Conservation (phyloP, 768 basidiomycete species). For the Suillus americanus region DNA sequence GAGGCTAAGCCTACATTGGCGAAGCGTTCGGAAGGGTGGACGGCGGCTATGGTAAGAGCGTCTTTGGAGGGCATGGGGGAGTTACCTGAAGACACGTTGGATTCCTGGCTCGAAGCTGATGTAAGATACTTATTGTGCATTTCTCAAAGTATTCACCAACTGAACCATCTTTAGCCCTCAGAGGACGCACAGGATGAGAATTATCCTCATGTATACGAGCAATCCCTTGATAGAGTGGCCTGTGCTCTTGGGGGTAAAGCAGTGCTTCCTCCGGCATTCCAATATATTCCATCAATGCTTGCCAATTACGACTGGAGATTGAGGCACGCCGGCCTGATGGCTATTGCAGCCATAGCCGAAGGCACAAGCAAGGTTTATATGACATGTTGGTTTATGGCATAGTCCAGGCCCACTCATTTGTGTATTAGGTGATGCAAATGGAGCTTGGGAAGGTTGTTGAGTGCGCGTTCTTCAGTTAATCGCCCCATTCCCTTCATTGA, state of each 20-base stretch:
- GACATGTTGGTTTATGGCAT: background rate
- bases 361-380: slow-evolving; percentile 66
- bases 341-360: slow-evolving; percentile 82
- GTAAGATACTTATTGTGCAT: slow-evolving; percentile 40
- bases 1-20: slow-evolving; percentile 76
- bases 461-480: slow-evolving; percentile 43
- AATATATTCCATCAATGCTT: slow-evolving; percentile 81
- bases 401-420: slow-evolving; percentile 6
- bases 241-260: slow-evolving; percentile 76
- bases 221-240: slow-evolving; percentile 78
- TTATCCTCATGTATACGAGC: slow-evolving; percentile 78
- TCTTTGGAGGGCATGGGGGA: slow-evolving; percentile 85
- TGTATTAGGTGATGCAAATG: slow-evolving; percentile 66
- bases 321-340: slow-evolving; percentile 84
- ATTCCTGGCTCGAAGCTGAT: slow-evolving; percentile 71
- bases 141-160: slow-evolving; percentile 1
- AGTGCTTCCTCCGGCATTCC: slow-evolving; percentile 78
- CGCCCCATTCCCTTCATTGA: background rate
- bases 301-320: slow-evolving; percentile 81
- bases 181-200: slow-evolving; percentile 58
- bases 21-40: slow-evolving; percentile 68
- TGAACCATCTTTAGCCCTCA: slow-evolving; percentile 48
- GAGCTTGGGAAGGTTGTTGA: slow-evolving; percentile 81
- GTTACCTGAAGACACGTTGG: slow-evolving; percentile 59
- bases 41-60: slow-evolving; percentile 64